Percentiles rank a stretch among this genome's conserved stretches.
phyloP scores from a whole-genome alignment of 192 early-diverging fungal species.

The Backusella morwellensis region DNA sequence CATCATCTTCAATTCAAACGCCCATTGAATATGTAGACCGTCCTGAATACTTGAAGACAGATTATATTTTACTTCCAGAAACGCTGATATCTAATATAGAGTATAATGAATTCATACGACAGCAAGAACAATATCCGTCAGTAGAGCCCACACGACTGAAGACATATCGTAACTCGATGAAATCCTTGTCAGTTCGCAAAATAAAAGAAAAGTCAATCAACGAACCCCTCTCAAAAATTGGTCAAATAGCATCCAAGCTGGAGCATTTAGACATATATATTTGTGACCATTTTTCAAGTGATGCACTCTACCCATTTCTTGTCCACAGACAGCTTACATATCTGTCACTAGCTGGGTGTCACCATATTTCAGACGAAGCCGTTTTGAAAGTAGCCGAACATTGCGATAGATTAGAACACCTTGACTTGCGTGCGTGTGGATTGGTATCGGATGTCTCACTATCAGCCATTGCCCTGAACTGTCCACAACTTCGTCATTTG shows the following conservation, averaged over 20 bases:
- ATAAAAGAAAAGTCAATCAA: conserved; percentile 37
- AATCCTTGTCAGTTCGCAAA: conserved; percentile 23
- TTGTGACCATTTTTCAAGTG: conserved; percentile 42
- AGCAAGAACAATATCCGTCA: not conserved
- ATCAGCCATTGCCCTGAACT: conserved; percentile 32
- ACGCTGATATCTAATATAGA: not conserved
- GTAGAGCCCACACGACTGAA: not conserved
- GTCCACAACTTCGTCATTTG: conserved; percentile 40
- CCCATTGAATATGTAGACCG: not conserved
- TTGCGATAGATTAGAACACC: conserved; percentile 38
- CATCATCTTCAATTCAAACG: conserved; percentile 4
- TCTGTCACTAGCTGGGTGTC: conserved; percentile 45
- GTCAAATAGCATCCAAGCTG: conserved; percentile 24
- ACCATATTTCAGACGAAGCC: conserved; percentile 41
- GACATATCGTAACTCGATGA: conserved; percentile 15
- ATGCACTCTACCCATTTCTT: conserved; percentile 36
- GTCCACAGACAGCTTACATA: conserved; percentile 33
- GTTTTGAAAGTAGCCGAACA: conserved; percentile 35
- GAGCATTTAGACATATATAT: conserved; percentile 52
- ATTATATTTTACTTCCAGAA: not conserved
- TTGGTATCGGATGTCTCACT: conserved; percentile 45
- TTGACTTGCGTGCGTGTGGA: conserved; percentile 46
- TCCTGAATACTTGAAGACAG: not conserved
- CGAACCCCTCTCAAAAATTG: conserved; percentile 19
- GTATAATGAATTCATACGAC: not conserved